These are phyloP conservation scores for Didymella pinodella DNA, from an alignment of 2,329 filamentous ascomycete genomes.

Conservation along the genomic window DNA sequence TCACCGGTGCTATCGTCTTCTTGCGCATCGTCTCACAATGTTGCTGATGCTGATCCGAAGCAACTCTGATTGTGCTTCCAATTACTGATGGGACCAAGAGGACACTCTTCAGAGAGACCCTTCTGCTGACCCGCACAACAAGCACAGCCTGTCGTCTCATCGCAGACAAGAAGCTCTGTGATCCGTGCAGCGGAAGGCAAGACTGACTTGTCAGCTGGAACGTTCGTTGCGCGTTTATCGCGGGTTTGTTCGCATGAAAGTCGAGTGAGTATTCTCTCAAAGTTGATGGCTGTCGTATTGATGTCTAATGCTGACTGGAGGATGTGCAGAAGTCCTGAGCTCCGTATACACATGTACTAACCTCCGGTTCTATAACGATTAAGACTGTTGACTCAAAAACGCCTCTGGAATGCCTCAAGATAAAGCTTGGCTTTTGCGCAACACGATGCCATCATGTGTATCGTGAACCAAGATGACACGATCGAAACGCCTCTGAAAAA, in stretches of 20 bases:
- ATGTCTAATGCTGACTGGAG: constrained; percentile 15
- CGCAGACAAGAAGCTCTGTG: background rate
- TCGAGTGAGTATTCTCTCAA: background rate
- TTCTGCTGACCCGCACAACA: background rate
- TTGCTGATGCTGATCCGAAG: constrained; percentile 19
- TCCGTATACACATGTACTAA: constrained; percentile 15
- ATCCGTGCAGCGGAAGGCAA: background rate
- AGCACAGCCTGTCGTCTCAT: background rate
- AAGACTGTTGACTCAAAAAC: constrained; percentile 7
- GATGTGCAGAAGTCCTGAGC: constrained; percentile 5
- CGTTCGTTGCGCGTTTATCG: background rate
- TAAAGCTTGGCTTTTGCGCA: constrained; percentile 12
- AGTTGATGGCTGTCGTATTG: constrained; percentile 10
- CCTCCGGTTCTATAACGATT: constrained; percentile 1
- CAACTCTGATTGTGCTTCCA: background rate
- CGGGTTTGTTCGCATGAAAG: background rate
- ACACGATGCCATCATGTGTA: constrained; percentile 12
- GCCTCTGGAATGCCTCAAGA: constrained; percentile 17
- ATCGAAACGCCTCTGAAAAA: constrained; percentile 10
- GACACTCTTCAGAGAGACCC: background rate
- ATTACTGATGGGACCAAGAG: background rate
- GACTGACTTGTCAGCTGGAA: background rate
- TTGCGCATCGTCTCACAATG: background rate
- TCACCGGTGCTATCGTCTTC: constrained; percentile 12
- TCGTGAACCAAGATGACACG: constrained; percentile 7